Evolutionary conservation across 768 basidiomycete genomes (phyloP).

Genomic region (Mycena galopus): DNA sequence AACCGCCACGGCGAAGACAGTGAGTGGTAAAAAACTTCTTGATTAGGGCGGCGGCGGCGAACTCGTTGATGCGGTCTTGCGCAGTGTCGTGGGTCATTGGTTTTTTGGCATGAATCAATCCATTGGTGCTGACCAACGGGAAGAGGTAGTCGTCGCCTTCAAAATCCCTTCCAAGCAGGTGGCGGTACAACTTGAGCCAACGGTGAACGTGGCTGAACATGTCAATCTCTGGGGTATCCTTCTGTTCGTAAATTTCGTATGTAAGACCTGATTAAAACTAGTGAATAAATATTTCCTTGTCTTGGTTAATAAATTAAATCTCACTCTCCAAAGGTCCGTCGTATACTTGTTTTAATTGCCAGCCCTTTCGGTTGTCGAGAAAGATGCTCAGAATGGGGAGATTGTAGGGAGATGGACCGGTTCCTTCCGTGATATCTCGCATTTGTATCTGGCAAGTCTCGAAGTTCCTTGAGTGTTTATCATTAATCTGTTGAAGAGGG

Average conservation of each 20-base stretch:
- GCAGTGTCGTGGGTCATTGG: conserved; percentile 45
- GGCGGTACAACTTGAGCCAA: conserved; percentile 42
- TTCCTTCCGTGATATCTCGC: conserved; percentile 37
- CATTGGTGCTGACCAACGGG: conserved; percentile 45
- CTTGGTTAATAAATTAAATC: no score
- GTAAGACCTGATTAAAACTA: conserved; percentile 35
- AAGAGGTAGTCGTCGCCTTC: conserved; percentile 40
- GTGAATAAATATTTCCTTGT: background rate
- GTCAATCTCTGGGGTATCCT: conserved; percentile 46
- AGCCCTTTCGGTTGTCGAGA: conserved; percentile 45
- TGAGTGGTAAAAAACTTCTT: conserved; percentile 48
- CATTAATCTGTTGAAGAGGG: background rate
- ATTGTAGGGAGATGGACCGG: conserved; percentile 37
- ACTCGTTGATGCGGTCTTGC: conserved; percentile 47
- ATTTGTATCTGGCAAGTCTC: conserved; percentile 44
- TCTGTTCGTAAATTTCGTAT: conserved; percentile 51
- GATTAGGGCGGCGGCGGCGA: conserved; percentile 41
- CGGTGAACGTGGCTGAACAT: conserved; percentile 43
- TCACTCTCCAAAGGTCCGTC: conserved; percentile 37
- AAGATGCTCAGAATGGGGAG: conserved; percentile 37
- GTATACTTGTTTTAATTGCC: conserved; percentile 43
- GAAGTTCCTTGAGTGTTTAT: conserved; percentile 45
- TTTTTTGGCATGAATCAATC: conserved; percentile 39
- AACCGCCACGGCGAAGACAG: conserved; percentile 51
- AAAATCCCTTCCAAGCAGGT: conserved; percentile 29